Evolutionary conservation across 1,139 yeast genomes (phyloP).

Genomic region (Kodamaea ohmeri): DNA sequence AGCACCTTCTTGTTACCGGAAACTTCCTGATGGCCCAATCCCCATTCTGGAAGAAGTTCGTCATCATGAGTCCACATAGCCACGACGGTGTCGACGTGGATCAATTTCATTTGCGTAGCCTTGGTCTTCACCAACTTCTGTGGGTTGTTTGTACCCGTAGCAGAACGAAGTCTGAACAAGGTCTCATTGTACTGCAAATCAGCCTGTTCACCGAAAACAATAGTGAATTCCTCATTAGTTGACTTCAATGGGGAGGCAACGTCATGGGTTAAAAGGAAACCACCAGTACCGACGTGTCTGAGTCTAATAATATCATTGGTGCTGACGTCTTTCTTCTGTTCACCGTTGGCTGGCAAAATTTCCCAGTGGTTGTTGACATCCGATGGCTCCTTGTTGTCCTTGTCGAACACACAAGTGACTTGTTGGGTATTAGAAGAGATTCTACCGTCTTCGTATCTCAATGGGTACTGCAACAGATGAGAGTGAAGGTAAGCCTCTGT

Average conservation of each 20-base stretch:
- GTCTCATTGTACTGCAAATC: constrained; percentile 66
- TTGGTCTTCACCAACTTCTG: constrained; percentile 62
- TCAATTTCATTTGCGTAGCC: constrained; percentile 62
- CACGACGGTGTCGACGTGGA: constrained; percentile 85
- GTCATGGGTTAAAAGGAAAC: constrained; percentile 83
- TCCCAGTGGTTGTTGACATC: constrained; percentile 86
- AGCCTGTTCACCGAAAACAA: constrained; percentile 60
- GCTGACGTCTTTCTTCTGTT: constrained; percentile 30
- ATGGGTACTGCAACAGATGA: constrained; percentile 69
- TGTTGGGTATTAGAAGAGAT: constrained; percentile 94
- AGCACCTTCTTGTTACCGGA: constrained; percentile 84
- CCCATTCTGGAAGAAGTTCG: constrained; percentile 90
- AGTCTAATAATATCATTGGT: constrained; percentile 75
- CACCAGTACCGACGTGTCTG: constrained; percentile 77
- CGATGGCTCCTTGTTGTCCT: constrained; percentile 23
- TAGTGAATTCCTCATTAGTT: constrained; percentile 22
- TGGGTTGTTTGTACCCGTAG: constrained; percentile 41
- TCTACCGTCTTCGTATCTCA: constrained; percentile 95
- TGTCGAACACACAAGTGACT: constrained; percentile 64
- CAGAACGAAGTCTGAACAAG: constrained; percentile 68
- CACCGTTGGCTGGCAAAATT: constrained; percentile 59
- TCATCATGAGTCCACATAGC: constrained; percentile 95
- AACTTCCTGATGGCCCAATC: constrained; percentile 83
- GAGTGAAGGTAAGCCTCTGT: constrained; percentile 81
- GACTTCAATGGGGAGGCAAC: constrained; percentile 67